These are phyloP conservation scores for Maudiozyma serrabonitensis DNA, from an alignment of 805 yeast species.

Conservation along the genomic window DNA sequence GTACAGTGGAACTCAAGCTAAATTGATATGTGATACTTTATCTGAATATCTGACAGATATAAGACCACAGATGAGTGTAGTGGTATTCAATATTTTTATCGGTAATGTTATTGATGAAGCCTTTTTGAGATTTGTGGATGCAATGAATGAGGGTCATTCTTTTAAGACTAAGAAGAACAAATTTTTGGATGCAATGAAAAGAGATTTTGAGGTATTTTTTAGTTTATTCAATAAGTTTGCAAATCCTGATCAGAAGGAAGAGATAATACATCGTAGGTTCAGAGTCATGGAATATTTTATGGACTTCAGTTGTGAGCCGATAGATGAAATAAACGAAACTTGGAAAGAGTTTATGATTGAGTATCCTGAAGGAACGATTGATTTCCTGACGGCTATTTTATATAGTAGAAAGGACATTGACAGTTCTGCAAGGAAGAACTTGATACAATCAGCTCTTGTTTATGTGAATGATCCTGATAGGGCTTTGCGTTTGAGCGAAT, in stretches of 20 bases:
- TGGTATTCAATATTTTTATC: slow-evolving; percentile 43
- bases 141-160: slow-evolving; percentile 35
- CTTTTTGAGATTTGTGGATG: slow-evolving; percentile 39
- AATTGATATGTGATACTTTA: slow-evolving; percentile 61
- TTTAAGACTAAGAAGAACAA: slow-evolving; percentile 36
- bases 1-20: slow-evolving; percentile 52
- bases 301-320: slow-evolving; percentile 41
- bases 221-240: slow-evolving; percentile 40
- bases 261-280: slow-evolving; percentile 40
- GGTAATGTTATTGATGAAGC: slow-evolving; percentile 46
- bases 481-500: slow-evolving; percentile 4
- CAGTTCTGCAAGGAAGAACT: slow-evolving; percentile 18
- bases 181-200: slow-evolving; percentile 42
- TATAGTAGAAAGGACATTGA: slow-evolving; percentile 34
- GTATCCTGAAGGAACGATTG: slow-evolving; percentile 72
- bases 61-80: slow-evolving; percentile 41
- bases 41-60: slow-evolving; percentile 65
- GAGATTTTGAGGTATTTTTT: slow-evolving; percentile 51
- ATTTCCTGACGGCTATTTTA: slow-evolving; percentile 56
- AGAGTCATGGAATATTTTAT: slow-evolving; percentile 52
- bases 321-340: slow-evolving; percentile 39
- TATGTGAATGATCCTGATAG: slow-evolving; percentile 16
- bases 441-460: slow-evolving; percentile 12
- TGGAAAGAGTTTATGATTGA: slow-evolving; percentile 54
- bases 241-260: slow-evolving; percentile 28